phyloP scores from a whole-genome alignment of 345 rosid genomes.

The Alliaria petiolata region DNA sequence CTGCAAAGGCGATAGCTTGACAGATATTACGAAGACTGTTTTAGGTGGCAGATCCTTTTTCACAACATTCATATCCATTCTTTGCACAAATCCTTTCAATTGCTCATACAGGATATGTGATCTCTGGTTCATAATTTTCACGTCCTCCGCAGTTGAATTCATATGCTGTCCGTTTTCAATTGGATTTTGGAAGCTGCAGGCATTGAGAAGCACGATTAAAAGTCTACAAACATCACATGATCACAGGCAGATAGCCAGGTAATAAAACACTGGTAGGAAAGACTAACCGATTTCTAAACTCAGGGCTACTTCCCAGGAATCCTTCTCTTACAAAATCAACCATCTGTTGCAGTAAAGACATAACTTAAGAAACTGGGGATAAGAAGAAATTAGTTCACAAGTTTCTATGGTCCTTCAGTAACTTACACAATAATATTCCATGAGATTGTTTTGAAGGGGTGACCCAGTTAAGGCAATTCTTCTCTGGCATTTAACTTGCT shows the following conservation, averaged over 20 bases:
- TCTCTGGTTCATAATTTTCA: conserved; percentile 98
- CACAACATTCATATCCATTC: conserved; percentile 99
- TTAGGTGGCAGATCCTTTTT: conserved; percentile 98
- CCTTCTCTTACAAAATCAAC: conserved; percentile 99
- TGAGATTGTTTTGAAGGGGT: conserved; percentile 98
- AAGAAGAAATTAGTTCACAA: background rate
- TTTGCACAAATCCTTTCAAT: conserved; percentile 97
- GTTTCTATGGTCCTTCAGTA: conserved; percentile 11
- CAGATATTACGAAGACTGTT: conserved; percentile 92
- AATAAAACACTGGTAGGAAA: conserved; percentile 20
- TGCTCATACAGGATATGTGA: conserved; percentile 97
- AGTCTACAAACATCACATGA: conserved; percentile 9
- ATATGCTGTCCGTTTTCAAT: conserved; percentile 98
- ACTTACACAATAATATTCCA: conserved; percentile 99
- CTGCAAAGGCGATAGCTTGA: conserved; percentile 92
- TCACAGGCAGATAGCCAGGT: conserved; percentile 7
- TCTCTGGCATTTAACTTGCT: conserved; percentile 94
- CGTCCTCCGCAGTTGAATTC: conserved; percentile 90
- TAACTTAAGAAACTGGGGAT: background rate
- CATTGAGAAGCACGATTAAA: conserved; percentile 24
- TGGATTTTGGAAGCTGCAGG: conserved; percentile 93
- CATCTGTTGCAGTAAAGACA: conserved; percentile 64
- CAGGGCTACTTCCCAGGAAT: conserved; percentile 98
- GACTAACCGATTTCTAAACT: conserved; percentile 92
- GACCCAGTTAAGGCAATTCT: conserved; percentile 99